Evolutionary conservation across 2,329 filamentous ascomycete genomes (phyloP).

Genomic region (Colletotrichum shisoi): DNA sequence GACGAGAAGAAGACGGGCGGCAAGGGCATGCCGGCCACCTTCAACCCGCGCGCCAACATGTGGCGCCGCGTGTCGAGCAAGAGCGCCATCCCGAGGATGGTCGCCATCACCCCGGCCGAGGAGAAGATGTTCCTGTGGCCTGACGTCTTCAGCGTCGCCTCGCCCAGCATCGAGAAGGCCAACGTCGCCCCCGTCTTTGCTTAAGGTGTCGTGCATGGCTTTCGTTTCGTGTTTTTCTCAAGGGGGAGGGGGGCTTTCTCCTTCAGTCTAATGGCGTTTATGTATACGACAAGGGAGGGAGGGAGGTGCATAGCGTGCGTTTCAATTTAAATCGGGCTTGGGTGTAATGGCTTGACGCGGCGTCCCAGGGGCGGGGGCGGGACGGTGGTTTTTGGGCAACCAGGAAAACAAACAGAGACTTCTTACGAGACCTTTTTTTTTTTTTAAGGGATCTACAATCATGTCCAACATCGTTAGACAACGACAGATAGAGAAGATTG

Average conservation of each 20-base stretch:
- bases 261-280: background rate
- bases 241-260: background rate
- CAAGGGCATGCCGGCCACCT: slow-evolving; percentile 64
- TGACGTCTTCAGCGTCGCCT: slow-evolving; percentile 60
- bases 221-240: background rate
- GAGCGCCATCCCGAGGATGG: slow-evolving; percentile 55
- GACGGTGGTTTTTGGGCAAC: background rate
- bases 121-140: slow-evolving; percentile 72
- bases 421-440: no score
- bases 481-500: no score
- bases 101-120: slow-evolving; percentile 57
- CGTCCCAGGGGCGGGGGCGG: background rate
- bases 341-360: background rate
- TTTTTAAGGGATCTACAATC: background rate
- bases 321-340: background rate
- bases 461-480: background rate
- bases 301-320: slow-evolving; percentile 35
- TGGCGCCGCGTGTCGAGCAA: slow-evolving; percentile 70
- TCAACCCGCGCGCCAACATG: slow-evolving; percentile 73
- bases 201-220: background rate
- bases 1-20: slow-evolving; percentile 69
- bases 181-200: slow-evolving; percentile 28
- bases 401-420: background rate
- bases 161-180: slow-evolving; percentile 42
- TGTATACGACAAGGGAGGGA: background rate